These are phyloP conservation scores for Croton setiger DNA, from an alignment of 441 rosid genomes.

Conservation along the genomic window DNA sequence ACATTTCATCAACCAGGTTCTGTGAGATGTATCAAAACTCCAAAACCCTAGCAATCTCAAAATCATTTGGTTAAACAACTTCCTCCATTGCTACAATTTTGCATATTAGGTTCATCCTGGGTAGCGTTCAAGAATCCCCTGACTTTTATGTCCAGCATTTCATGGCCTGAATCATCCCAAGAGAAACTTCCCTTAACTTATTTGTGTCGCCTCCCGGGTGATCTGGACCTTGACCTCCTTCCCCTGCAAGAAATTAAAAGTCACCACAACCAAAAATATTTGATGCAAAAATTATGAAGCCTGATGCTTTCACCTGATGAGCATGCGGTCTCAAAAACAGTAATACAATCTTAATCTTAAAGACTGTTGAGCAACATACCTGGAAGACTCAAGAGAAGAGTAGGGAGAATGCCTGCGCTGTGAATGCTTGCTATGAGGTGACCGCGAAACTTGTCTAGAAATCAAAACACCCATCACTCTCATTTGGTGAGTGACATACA, in stretches of 20 bases:
- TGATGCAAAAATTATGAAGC: slow-evolving; percentile 14
- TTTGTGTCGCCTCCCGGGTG: slow-evolving; percentile 61
- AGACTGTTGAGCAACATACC: slow-evolving; percentile 43
- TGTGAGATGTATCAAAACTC: neutral
- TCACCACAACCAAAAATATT: slow-evolving; percentile 15
- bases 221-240: slow-evolving; percentile 72
- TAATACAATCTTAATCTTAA: slow-evolving; percentile 40
- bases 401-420: slow-evolving; percentile 95
- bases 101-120: neutral
- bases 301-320: slow-evolving; percentile 58
- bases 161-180: slow-evolving; percentile 14
- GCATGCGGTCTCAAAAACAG: slow-evolving; percentile 36
- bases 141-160: neutral
- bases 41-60: neutral
- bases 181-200: slow-evolving; percentile 23
- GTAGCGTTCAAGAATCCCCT: slow-evolving; percentile 11
- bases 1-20: slow-evolving; percentile 1
- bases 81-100: slow-evolving; percentile 8
- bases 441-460: slow-evolving; percentile 97
- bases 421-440: slow-evolving; percentile 99
- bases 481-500: slow-evolving; percentile 50
- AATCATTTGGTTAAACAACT: neutral
- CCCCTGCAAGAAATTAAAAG: slow-evolving; percentile 41
- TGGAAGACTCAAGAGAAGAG: slow-evolving; percentile 80
- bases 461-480: slow-evolving; percentile 86